These are phyloP conservation scores for Mrakia frigida DNA, from an alignment of 768 basidiomycete genomes.

Conservation along the genomic window DNA sequence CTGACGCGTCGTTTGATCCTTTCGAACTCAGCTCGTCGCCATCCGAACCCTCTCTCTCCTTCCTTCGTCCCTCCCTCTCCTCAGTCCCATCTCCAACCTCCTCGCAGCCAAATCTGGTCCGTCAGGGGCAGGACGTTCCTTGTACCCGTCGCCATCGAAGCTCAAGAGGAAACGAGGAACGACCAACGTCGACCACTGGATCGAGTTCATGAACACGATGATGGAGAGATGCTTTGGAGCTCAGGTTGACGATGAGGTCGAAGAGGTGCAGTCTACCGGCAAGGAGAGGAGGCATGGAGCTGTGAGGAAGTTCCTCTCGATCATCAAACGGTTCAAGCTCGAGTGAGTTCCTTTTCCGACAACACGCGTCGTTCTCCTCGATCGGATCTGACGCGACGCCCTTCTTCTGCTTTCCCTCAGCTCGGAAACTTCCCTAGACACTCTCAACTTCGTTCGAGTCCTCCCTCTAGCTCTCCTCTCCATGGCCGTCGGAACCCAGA, in stretches of 20 bases:
- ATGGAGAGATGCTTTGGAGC: constrained; percentile 5
- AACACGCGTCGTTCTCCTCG: not conserved
- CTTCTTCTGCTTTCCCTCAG: not conserved
- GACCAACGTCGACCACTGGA: constrained; percentile 15
- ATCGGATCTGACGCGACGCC: not conserved
- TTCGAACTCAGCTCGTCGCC: constrained; percentile 1
- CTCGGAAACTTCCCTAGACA: not conserved
- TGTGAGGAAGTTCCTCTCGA: not conserved
- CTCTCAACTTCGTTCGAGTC: not conserved
- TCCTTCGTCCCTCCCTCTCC: constrained; percentile 22
- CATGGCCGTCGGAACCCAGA: not conserved
- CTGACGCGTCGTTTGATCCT: not conserved
- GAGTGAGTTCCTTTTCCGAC: not conserved
- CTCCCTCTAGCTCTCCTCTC: constrained; percentile 12
- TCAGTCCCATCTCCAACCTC: constrained; percentile 21
- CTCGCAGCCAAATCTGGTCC: constrained; percentile 12
- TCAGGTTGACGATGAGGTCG: not conserved
- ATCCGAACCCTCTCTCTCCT: constrained; percentile 17
- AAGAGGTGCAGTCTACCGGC: not conserved
- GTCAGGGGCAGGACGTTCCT: not conserved
- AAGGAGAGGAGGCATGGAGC: not conserved
- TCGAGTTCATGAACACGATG: not conserved
- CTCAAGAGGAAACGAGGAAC: constrained; percentile 30
- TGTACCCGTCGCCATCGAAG: not conserved
- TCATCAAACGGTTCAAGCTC: not conserved